Percentiles rank a stretch among this genome's conserved stretches.
These are phyloP conservation scores for Monosporozyma solicola DNA, from an alignment of 805 yeast genomes.

Conservation along the genomic window DNA sequence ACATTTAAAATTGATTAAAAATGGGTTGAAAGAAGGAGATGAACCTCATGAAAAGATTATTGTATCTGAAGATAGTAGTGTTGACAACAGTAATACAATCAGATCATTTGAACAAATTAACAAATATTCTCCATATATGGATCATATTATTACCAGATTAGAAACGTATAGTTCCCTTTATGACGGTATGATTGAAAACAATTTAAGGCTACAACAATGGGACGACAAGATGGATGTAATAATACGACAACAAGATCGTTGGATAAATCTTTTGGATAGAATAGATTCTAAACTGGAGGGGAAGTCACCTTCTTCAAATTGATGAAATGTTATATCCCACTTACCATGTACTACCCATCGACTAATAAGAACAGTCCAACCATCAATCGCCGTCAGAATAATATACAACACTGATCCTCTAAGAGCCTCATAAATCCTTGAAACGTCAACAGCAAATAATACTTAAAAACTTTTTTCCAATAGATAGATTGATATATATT, in stretches of 20 bases:
- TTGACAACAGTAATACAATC: neutral
- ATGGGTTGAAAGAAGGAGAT: neutral
- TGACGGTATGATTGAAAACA: neutral
- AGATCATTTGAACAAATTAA: neutral
- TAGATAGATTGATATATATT: too few species aligned
- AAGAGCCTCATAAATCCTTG: too few species aligned
- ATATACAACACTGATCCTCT: too few species aligned
- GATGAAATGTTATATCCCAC: too few species aligned
- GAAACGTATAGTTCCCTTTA: neutral
- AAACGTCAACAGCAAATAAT: too few species aligned
- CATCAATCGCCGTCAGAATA: too few species aligned
- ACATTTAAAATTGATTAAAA: neutral
- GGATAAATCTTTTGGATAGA: neutral
- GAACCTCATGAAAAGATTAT: too few species aligned
- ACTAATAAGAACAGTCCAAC: too few species aligned
- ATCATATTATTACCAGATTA: neutral
- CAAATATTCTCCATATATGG: neutral
- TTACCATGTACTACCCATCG: too few species aligned
- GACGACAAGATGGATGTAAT: neutral
- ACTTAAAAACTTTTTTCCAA: too few species aligned
- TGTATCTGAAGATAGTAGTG: neutral
- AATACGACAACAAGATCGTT: neutral
- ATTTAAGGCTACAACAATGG: neutral
- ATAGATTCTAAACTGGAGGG: neutral
- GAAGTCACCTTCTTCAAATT: too few species aligned